Percentiles rank a stretch among this genome's conserved stretches.
These are phyloP conservation scores for Xylariales sp. DNA, from an alignment of 2,329 filamentous ascomycete genomes.

Conservation along the genomic window DNA sequence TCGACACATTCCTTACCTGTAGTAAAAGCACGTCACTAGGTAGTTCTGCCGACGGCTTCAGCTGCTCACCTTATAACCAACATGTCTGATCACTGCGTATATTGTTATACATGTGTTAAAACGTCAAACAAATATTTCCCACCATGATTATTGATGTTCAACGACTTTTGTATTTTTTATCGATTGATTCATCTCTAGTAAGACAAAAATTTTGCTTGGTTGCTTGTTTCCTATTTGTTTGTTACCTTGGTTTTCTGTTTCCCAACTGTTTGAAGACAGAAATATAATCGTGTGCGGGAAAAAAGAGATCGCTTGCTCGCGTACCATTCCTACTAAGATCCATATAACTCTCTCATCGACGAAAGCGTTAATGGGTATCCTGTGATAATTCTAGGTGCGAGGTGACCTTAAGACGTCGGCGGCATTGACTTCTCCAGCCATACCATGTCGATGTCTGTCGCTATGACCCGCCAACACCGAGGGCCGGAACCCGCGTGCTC, in stretches of 20 bases:
- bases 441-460: conserved; percentile 2
- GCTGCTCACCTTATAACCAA: too few relatives aligned
- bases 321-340: conserved; percentile 28
- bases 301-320: conserved; percentile 37
- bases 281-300: conserved; percentile 43
- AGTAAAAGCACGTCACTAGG: too few relatives aligned
- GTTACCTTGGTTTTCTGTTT: conserved; percentile 21
- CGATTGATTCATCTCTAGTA: conserved; percentile 37
- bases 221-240: conserved; percentile 36
- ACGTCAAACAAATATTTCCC: not conserved
- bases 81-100: not conserved
- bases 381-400: conserved; percentile 5
- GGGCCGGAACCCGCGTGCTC: not conserved
- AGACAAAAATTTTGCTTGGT: conserved; percentile 31
- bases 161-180: conserved; percentile 36
- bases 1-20: too few relatives aligned
- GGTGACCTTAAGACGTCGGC: conserved; percentile 6
- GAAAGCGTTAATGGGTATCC: conserved; percentile 25
- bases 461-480: conserved; percentile 18
- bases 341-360: conserved; percentile 28
- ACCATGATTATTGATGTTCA: conserved; percentile 13
- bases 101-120: not conserved
- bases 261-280: conserved; percentile 21
- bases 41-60: too few relatives aligned
- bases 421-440: conserved; percentile 9